Evolutionary conservation across 352 stramenopile genomes (phyloP).

Genomic region (Globisporangium cystogenes): DNA sequence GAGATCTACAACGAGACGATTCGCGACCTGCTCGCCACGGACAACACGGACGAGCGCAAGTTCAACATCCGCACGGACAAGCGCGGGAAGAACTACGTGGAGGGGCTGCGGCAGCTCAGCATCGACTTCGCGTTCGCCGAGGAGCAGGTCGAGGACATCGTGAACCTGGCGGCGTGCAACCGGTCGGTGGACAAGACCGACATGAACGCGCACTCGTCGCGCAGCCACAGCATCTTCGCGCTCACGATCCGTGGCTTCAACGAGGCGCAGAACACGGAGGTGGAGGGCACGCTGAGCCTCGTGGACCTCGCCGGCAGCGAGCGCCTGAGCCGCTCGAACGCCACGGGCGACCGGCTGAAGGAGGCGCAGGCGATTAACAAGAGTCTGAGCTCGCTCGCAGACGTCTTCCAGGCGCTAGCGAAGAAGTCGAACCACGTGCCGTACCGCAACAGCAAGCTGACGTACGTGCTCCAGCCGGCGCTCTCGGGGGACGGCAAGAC

Average conservation of each 20-base stretch:
- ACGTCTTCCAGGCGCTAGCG: slow-evolving; percentile 98
- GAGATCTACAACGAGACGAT: slow-evolving; percentile 99
- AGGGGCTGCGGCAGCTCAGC: slow-evolving; percentile 78
- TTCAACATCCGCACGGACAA: slow-evolving; percentile 80
- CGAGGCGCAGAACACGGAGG: slow-evolving; percentile 85
- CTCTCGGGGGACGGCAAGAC: slow-evolving; percentile 99
- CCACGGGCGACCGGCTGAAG: slow-evolving; percentile 91
- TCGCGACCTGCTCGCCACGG: slow-evolving; percentile 92
- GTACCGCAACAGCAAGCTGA: slow-evolving; percentile 99
- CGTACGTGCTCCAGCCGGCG: slow-evolving; percentile 97
- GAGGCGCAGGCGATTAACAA: slow-evolving; percentile 99
- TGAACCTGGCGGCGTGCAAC: slow-evolving; percentile 88
- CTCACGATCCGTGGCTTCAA: slow-evolving; percentile 88
- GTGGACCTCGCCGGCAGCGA: slow-evolving; percentile 94
- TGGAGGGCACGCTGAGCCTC: slow-evolving; percentile 93
- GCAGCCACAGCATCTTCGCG: slow-evolving; percentile 98
- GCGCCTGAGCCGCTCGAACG: slow-evolving; percentile 91
- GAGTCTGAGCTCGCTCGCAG: slow-evolving; percentile 95
- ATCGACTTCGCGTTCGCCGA: slow-evolving; percentile 85
- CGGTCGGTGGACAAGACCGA: slow-evolving; percentile 96
- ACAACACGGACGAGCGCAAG: slow-evolving; percentile 42
- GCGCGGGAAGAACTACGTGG: slow-evolving; percentile 80
- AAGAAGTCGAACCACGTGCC: slow-evolving; percentile 96
- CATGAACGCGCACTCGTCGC: slow-evolving; percentile 98
- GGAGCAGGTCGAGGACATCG: slow-evolving; percentile 81